These are phyloP conservation scores for Earliella scabrosa DNA, from an alignment of 1,284 basidiomycete genomes.

Conservation along the genomic window DNA sequence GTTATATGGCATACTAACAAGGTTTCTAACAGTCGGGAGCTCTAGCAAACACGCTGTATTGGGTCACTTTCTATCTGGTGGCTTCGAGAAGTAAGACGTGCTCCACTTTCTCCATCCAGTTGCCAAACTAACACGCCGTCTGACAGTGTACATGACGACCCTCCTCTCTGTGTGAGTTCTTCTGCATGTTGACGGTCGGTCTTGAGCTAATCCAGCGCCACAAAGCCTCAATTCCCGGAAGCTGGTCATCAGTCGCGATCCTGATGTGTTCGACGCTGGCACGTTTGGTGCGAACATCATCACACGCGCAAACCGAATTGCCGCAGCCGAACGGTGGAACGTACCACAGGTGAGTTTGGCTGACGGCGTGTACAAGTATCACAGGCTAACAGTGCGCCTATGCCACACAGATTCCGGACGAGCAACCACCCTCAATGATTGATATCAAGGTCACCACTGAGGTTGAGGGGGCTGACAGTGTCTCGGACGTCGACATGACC, in stretches of 20 bases:
- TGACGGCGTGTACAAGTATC: too few species aligned
- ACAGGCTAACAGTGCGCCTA: too few species aligned
- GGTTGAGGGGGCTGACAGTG: not conserved
- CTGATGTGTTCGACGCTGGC: not conserved
- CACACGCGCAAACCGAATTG: not conserved
- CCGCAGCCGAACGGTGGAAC: constrained; percentile 1
- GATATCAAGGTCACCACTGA: not conserved
- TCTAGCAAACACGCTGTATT: not conserved
- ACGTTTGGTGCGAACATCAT: not conserved
- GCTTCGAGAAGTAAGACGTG: not conserved
- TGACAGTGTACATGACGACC: not conserved
- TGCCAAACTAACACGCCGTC: not conserved
- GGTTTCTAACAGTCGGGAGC: not conserved
- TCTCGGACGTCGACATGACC: not conserved
- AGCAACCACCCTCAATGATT: not conserved
- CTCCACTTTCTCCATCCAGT: not conserved
- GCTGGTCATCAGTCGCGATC: not conserved
- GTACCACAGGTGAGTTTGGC: constrained; percentile 1
- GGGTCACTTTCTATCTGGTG: not conserved
- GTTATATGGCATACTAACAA: not conserved
- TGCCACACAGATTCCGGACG: not conserved
- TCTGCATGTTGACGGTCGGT: too few species aligned
- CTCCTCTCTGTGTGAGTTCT: not conserved
- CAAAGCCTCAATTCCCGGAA: constrained; percentile 5
- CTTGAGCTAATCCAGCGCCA: not conserved